Conservation (phyloP, 495 filamentous ascomycete genomes). For the Neurospora tetraspora region DNA sequence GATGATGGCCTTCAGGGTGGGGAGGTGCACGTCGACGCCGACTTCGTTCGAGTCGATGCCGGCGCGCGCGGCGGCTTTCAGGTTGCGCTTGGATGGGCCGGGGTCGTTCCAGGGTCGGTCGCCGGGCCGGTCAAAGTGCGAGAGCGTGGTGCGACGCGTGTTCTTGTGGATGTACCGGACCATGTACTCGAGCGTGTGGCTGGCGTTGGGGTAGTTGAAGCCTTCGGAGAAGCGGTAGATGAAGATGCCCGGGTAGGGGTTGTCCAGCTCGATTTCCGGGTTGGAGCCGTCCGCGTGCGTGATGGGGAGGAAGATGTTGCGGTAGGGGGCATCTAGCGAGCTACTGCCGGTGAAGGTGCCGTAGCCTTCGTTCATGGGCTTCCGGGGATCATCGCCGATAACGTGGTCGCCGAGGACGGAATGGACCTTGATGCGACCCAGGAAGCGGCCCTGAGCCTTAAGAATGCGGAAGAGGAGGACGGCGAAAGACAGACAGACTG, state of each 20-base stretch:
- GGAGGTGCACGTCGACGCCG: constrained; percentile 42
- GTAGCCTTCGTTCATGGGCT: constrained; percentile 24
- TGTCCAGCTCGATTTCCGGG: constrained; percentile 65
- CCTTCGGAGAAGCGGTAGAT: constrained; percentile 97
- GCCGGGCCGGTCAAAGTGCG: constrained; percentile 52
- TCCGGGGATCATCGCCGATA: constrained; percentile 44
- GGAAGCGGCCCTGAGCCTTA: constrained; percentile 76
- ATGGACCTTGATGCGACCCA: constrained; percentile 81
- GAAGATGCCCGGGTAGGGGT: constrained; percentile 88
- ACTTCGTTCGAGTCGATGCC: constrained; percentile 23
- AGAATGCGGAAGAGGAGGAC: constrained; percentile 80
- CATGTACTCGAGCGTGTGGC: constrained; percentile 80
- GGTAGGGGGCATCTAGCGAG: constrained; percentile 25
- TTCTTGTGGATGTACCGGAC: constrained; percentile 59
- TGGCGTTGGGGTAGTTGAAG: constrained; percentile 92
- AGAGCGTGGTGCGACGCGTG: constrained; percentile 68
- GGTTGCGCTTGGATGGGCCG: constrained; percentile 47
- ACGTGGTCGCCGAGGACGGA: constrained; percentile 81
- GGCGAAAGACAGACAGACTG: constrained; percentile 61
- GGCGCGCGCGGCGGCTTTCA: constrained; percentile 26
- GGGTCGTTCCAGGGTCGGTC: constrained; percentile 97
- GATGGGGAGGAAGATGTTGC: constrained; percentile 86
- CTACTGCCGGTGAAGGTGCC: constrained; percentile 35
- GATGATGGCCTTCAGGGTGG: constrained; percentile 83
- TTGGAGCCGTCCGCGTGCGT: constrained; percentile 85